Evolutionary conservation across 768 basidiomycete genomes (phyloP).

Genomic region (Leccinum variicolor): DNA sequence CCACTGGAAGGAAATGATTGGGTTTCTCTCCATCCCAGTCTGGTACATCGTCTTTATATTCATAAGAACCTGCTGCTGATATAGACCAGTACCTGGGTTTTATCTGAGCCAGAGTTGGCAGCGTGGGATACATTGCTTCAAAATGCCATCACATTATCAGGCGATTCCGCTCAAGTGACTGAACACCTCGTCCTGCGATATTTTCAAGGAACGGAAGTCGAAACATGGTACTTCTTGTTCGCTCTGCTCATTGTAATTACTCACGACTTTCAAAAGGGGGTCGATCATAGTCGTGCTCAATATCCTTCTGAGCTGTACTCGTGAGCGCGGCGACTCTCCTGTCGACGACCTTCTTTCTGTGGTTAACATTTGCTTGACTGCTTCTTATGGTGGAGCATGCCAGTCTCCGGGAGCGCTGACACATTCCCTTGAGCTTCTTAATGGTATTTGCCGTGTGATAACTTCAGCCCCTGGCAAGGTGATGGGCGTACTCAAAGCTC

Average conservation of each 20-base stretch:
- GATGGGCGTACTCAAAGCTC: conserved; percentile 32
- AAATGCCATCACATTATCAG: conserved; percentile 24
- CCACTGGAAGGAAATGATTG: conserved; percentile 40
- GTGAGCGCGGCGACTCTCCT: conserved; percentile 8
- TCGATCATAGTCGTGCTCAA: conserved; percentile 17
- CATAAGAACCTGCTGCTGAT: conserved; percentile 3
- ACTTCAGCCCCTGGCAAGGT: conserved; percentile 25
- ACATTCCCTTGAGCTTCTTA: conserved; percentile 37
- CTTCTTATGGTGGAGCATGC: conserved; percentile 31
- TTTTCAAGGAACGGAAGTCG: conserved; percentile 13
- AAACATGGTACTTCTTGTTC: conserved; percentile 20
- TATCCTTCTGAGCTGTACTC: conserved; percentile 12
- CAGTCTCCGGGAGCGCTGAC: conserved; percentile 23
- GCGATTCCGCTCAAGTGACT: conserved; percentile 7
- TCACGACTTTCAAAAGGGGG: conserved; percentile 20
- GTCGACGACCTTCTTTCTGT: conserved; percentile 24
- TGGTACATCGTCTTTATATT: conserved; percentile 32
- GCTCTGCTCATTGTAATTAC: background rate
- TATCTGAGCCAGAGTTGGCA: conserved; percentile 40
- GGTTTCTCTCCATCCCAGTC: conserved; percentile 47
- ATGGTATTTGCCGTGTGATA: conserved; percentile 33
- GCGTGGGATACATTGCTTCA: conserved; percentile 42
- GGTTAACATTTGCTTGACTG: conserved; percentile 30
- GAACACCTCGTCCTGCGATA: conserved; percentile 12
- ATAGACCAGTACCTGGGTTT: conserved; percentile 40